Base-by-base conservation (phyloP, 2,329 filamentous ascomycete genomes). In the Sclerotinia nivalis region DNA sequence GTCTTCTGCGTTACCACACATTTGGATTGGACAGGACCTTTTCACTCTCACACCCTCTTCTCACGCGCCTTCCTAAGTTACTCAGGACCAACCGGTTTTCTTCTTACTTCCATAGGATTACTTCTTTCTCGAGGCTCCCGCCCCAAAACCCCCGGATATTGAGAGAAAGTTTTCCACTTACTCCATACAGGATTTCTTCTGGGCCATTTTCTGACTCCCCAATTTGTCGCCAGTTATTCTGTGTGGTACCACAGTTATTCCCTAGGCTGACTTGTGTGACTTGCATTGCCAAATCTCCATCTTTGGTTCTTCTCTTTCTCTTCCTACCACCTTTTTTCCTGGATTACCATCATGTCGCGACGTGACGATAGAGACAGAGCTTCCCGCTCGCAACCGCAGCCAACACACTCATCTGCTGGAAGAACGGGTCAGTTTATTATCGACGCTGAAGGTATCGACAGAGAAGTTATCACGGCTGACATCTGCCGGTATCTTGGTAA, bases 401-500 rank as follows among this genome's bases (percentile, higher is more conserved):
- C 83, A 69, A 71, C 73, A 68, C 80, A 82, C 73, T 45, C 45
- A n/a, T 49, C 68, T 55, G 52, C 55, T 40, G 22, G 47, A 54
- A 85, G 87, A 71, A 87, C 91, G 79, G 92, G 92, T 81, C 90
- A 93, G 82, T 93, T 93, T 80, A 93, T 93, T 80, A 88, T 93
- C 69, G 89, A 90, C 59, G 88, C 90, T 77, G 90, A 93, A 80
- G 91, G 91, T 78, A 94, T 94, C 80, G 91, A 92, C 80, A 89
- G 91, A 76, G 91, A 94, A 81, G 91, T 94, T 77, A 93, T 94
- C 81, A 92, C 92, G 73, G 89, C 91, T 79, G 91, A 94, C 80
- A 93, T 94, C 74, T 93, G 91, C 83, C 90, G 91, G 78, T 94
- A 93, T 80, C 86, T 94, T 75, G 91, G 91, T 77, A 93, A 93